Evolutionary conservation across 169 alveolate species (phyloP).

Genomic region (Plasmodium chabaudi): DNA sequence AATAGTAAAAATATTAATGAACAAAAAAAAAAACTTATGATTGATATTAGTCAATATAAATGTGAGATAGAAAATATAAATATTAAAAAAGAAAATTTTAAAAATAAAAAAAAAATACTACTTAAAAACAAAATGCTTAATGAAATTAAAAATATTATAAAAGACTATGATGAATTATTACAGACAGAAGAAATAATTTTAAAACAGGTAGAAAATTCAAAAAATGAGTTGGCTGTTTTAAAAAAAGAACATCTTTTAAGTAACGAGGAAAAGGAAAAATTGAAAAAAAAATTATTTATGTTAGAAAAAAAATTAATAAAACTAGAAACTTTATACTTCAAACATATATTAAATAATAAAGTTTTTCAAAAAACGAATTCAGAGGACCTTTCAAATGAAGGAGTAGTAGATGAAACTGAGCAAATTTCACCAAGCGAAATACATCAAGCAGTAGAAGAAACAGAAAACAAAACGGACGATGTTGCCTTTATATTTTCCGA

Average conservation of each 20-base stretch:
- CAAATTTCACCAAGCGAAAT: not conserved
- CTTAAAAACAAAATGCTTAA: constrained; percentile 55
- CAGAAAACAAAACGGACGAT: not conserved
- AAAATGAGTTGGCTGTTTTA: constrained; percentile 21
- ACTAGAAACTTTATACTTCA: constrained; percentile 11
- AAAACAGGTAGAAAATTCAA: constrained; percentile 26
- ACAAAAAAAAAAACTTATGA: constrained; percentile 43
- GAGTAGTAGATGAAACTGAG: not conserved
- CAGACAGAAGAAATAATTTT: constrained; percentile 25
- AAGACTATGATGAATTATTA: constrained; percentile 35
- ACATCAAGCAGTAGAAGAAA: not conserved
- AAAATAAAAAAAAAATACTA: constrained; percentile 44
- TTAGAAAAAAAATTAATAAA: constrained; percentile 35
- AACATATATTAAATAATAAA: not conserved
- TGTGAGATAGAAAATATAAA: constrained; percentile 58
- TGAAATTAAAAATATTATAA: constrained; percentile 42
- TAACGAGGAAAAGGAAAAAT: constrained; percentile 33
- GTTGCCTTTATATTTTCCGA: constrained; percentile 31
- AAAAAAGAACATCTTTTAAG: constrained; percentile 15
- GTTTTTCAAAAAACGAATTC: too few relatives aligned
- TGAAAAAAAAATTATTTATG: constrained; percentile 25
- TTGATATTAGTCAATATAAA: constrained; percentile 38
- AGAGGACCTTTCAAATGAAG: not conserved
- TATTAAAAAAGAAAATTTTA: constrained; percentile 51
- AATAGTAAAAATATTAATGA: constrained; percentile 22